Base-by-base conservation (phyloP, 345 rosid genomes). In the Arabis alpina region DNA sequence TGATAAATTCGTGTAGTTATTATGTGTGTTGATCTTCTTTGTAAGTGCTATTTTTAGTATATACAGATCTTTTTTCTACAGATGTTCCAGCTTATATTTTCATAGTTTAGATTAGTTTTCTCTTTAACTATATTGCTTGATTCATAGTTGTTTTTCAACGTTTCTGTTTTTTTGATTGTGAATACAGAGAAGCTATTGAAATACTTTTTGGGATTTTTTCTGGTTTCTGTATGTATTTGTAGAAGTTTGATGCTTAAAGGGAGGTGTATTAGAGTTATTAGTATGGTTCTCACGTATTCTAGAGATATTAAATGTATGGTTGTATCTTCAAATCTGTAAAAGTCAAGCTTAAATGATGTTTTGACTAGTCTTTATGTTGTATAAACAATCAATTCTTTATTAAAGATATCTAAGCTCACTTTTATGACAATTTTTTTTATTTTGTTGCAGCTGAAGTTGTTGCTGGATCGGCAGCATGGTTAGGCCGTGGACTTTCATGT, bases 391-490 rank as follows among this genome's bases (percentile, higher is more conserved):
- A 52, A 0, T 75, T 67, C 23, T 50, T 52, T 41, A 11, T 49
- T 62, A 66, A 71, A 72, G 63, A 58, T 40, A 40, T 58, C 34
- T 10, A 69, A 69, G 44, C 57, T 76, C 13, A 32, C 47, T 68
- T 80, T 83, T 24, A 70, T 59, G 48, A 53, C 56, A 15, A 19
- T 43, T 56, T 53, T 43, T 56, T 53, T 77, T 81, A 53, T 80
- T 55, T 80, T 71, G 72, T 80, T 81, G 71, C 91, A 91, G 99
- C 96, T 81, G 99, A 94, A 83, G 99, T 76, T 81, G 99, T 89
- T 65, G 97, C 92, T 69, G 99, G 99, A 80, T 94, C 99, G 11
- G 91, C 99, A 58, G 99, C 99, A 30, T 91, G 97, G 97, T 83
- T 91, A 67, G 99, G 97, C 45, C 84, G 97, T 71, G 98, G 99